Base-by-base conservation (phyloP, 192 early-diverging fungal genomes). In the Coemansia furcata region DNA sequence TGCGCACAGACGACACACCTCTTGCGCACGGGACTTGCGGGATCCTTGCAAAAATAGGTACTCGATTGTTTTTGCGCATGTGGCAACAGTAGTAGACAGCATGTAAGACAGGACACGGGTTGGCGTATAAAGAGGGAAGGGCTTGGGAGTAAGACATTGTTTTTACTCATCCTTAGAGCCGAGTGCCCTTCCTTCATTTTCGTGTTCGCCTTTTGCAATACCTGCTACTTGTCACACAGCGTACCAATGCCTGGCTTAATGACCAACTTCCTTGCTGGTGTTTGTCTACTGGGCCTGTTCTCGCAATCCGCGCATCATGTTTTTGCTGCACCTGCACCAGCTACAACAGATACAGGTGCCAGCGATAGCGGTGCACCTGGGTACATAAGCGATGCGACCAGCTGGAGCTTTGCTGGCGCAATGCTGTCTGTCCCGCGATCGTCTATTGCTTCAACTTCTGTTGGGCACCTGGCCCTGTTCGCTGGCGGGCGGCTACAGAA, bases 401-500 rank as follows among this genome's bases (percentile, higher is more conserved):
- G 61, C 62, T 84, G 83, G 83, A 29, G 11, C 10, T 75, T 77
- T 62, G 58, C 62, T 1, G 73, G 78, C 2, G 67, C 63, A 15
- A 78, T 72, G 75, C 72, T 85, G 9, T 72, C 69, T 12, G 65
- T 65, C 6, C 36, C 83, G 4, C 74, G 83, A 35, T 74, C 78
- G 11, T 68, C 63, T 4, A 69, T 78, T 46, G 78, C 78, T 2
- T 67, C 73, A 6, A 63, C 83, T 0, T 71, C 72, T 23, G 75
- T 66, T 30, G 74, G 74, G 54, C 69, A 71, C 26, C 29, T 67
- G 37, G 83, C 83, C 12, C 47, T 84, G 9, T 81, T 84, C 68
- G 83, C 78, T 14, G 83, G 83, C 33, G 83, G 83, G 17, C 55
- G 58, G n/a, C 61, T 77, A 44, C 73, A 77, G 33, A 67, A 77